phyloP scores from a whole-genome alignment of 305 asterid species.

The Nicotiana rustica region DNA sequence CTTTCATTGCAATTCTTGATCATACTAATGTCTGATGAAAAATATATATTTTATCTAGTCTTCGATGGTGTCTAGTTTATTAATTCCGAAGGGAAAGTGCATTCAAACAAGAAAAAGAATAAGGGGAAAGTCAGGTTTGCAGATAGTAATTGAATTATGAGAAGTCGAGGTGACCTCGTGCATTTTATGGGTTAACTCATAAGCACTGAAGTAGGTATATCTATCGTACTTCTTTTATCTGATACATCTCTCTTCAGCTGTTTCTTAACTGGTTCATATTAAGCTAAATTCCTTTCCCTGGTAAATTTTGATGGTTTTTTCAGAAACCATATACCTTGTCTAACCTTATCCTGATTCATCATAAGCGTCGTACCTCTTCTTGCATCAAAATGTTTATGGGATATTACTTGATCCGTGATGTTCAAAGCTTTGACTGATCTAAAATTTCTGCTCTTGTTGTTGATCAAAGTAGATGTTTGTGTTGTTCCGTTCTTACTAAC shows the following conservation, averaged over 20 bases:
- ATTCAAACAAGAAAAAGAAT: not conserved
- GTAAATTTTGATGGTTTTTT: not conserved
- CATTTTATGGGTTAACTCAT: not conserved
- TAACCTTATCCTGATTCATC: slow-evolving; percentile 10
- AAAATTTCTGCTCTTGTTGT: not conserved
- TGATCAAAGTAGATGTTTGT: slow-evolving; percentile 20
- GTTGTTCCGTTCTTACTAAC: slow-evolving; percentile 35
- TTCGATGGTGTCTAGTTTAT: not conserved
- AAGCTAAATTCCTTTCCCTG: not conserved
- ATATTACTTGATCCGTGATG: not conserved
- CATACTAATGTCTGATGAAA: not conserved
- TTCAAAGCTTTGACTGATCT: not conserved
- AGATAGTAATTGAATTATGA: slow-evolving; percentile 5
- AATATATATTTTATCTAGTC: not conserved
- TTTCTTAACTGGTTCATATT: slow-evolving; percentile 12
- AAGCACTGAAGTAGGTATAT: not conserved
- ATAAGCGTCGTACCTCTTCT: not conserved
- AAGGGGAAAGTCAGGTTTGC: not conserved
- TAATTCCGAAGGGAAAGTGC: not conserved
- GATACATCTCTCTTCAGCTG: not conserved
- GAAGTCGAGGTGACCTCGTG: not conserved
- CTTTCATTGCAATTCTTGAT: not conserved
- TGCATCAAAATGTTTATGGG: not conserved
- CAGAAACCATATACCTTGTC: not conserved
- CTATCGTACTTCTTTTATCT: slow-evolving; percentile 4